Conservation (phyloP, 371 early-diverging fungal species). For the Rhizopus stolonifer region DNA sequence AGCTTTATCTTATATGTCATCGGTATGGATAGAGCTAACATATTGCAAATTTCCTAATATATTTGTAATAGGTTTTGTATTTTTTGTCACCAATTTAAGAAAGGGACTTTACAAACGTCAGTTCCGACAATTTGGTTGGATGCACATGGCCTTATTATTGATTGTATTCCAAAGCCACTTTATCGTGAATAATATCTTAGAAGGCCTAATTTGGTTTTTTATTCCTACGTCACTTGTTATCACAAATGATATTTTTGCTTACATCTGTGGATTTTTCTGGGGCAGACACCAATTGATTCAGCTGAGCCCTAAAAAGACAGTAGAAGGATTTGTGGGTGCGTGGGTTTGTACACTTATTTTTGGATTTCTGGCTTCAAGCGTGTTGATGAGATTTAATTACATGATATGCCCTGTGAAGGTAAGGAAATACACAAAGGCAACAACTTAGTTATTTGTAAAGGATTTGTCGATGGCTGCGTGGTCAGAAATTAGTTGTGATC, state of each 20-base stretch:
- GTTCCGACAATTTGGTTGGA: conserved; percentile 94
- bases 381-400: conserved; percentile 69
- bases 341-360: conserved; percentile 85
- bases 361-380: conserved; percentile 70
- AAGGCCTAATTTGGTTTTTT: conserved; percentile 95
- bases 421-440: neutral
- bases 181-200: conserved; percentile 95
- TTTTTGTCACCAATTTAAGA: conserved; percentile 92
- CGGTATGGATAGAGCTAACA: no score
- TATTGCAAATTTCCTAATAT: no score
- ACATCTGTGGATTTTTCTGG: conserved; percentile 93
- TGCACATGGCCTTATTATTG: conserved; percentile 91
- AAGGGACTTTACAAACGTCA: conserved; percentile 89
- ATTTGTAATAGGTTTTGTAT: conserved; percentile 93
- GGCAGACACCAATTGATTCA: conserved; percentile 93
- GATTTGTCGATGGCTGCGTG: conserved; percentile 43
- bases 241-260: conserved; percentile 98
- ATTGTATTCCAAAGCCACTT: conserved; percentile 91
- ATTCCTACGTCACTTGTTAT: conserved; percentile 93
- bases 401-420: conserved; percentile 82
- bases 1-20: conserved; percentile 88
- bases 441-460: conserved; percentile 1
- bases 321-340: conserved; percentile 98
- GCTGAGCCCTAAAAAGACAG: conserved; percentile 99
- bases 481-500: conserved; percentile 48